These are phyloP conservation scores for Pseudogymnoascus sp. DNA, from an alignment of 2,329 filamentous ascomycete species.

Conservation along the genomic window DNA sequence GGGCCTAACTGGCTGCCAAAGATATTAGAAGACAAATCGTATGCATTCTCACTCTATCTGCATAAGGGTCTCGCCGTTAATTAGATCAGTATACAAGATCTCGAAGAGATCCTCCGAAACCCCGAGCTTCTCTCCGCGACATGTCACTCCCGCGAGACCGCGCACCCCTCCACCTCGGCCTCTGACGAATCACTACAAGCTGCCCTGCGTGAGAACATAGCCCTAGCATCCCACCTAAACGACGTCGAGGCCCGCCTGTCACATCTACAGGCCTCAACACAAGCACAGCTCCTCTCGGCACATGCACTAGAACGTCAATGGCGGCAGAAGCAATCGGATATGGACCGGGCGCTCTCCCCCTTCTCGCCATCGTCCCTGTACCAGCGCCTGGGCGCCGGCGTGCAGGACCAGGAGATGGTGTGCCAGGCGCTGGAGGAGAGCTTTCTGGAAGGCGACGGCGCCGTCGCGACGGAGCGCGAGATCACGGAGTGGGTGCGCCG, in stretches of 20 bases:
- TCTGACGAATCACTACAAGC: conserved; percentile 57
- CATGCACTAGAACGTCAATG: conserved; percentile 89
- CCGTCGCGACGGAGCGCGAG: conserved; percentile 67
- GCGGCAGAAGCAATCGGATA: conserved; percentile 78
- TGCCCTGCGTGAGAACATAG: conserved; percentile 63
- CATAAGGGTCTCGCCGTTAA: conserved; percentile 13
- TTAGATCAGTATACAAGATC: conserved; percentile 61
- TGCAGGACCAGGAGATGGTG: conserved; percentile 74
- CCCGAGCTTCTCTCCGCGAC: conserved; percentile 66
- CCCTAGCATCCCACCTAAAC: conserved; percentile 55
- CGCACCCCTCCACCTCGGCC: conserved; percentile 62
- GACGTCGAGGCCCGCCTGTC: conserved; percentile 50
- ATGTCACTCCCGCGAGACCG: conserved; percentile 54
- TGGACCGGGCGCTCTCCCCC: conserved; percentile 74
- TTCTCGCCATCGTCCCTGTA: conserved; percentile 86
- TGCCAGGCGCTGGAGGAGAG: conserved; percentile 85
- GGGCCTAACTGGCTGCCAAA: conserved; percentile 73
- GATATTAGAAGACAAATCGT: conserved; percentile 75
- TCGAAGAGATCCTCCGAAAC: conserved; percentile 59
- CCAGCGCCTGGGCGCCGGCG: conserved; percentile 65
- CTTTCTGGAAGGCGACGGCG: conserved; percentile 54
- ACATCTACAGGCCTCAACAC: conserved; percentile 60
- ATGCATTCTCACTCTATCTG: conserved; percentile 29
- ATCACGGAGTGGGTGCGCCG: conserved; percentile 74
- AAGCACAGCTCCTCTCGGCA: conserved; percentile 73